Base-by-base conservation (phyloP, 2,329 filamentous ascomycete genomes). In the Cladophialophora carrionii region DNA sequence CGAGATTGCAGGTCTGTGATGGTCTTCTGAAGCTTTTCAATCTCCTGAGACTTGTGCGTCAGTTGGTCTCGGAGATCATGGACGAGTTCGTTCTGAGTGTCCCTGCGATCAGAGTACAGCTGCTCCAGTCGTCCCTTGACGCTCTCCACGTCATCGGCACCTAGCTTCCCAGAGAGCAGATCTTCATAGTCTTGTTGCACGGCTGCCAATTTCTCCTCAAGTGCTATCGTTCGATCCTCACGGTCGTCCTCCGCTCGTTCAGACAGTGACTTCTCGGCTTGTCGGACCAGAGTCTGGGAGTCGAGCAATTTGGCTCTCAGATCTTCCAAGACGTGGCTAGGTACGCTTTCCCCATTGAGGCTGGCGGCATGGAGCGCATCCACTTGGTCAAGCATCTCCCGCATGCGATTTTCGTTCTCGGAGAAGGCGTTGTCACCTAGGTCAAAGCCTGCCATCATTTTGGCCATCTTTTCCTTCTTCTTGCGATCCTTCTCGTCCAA, bases 361-460 rank as follows among this genome's bases (percentile, higher is more conserved):
- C 89, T 91, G 72, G 91, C 84, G 71, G 92, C 89, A 70, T 92
- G 85, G 49, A 98, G 82, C 12, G 85, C 81, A 71, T 96, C 92
- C 32, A 98, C 83, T 73, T 91, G 89, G 72, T 92, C 87, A 71
- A 98, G 94, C 68, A 92, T 89, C 68, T 90, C 87, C 65, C 90
- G 87, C 64, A 99, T 91, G 57, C 87, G 88, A 69, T 89, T 86
- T 78, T 99, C 95, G 72, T 96, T 96, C 64, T 95, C 90, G 71
- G 92, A 96, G 77, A 98, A 96, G 34, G 96, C 88, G 64, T 97
- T 93, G 56, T 90, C 89, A 52, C 92, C 94, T 37, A 99, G 86
- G 74, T 99, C 94, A 73, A 99, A 98, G 3, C 94, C 92, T 65
- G 95, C 95, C 94, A 99, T 97, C 95, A 99, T 99, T 84, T 97